Evolutionary conservation across 2,329 filamentous ascomycete species (phyloP).

Genomic region (Aspergillus neotritici): DNA sequence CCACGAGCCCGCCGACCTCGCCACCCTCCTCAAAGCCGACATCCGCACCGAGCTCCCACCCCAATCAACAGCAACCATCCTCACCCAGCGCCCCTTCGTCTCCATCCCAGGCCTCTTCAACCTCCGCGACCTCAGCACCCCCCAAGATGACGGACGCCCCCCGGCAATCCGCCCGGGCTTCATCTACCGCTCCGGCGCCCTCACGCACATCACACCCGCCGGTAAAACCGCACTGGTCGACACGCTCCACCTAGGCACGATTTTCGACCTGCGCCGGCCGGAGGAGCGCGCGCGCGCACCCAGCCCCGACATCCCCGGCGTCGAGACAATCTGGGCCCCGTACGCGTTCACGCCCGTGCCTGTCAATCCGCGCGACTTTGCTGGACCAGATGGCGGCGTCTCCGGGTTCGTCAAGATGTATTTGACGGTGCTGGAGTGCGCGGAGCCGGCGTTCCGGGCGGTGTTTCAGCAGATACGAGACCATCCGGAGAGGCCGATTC

Average conservation of each 20-base stretch:
- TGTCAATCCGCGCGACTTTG: conserved; percentile 18
- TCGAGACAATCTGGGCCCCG: conserved; percentile 47
- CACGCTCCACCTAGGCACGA: conserved; percentile 54
- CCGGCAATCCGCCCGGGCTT: conserved; percentile 48
- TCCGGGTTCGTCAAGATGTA: conserved; percentile 63
- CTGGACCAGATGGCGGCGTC: conserved; percentile 53
- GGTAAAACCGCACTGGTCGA: conserved; percentile 49
- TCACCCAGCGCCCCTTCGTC: conserved; percentile 22
- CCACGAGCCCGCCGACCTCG: too few species aligned
- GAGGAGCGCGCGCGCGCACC: conserved; percentile 39
- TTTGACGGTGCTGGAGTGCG: conserved; percentile 61
- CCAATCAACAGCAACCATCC: conserved; percentile 16
- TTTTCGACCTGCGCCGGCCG: conserved; percentile 64
- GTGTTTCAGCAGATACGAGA: conserved; percentile 57
- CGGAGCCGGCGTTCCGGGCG: conserved; percentile 50
- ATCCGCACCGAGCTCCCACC: conserved; percentile 20
- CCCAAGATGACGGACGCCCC: conserved; percentile 36
- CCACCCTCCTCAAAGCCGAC: conserved; percentile 17
- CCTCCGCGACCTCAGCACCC: conserved; percentile 23
- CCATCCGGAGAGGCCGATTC: conserved; percentile 45
- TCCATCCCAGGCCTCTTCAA: conserved; percentile 24
- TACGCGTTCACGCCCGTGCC: conserved; percentile 47
- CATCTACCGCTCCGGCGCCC: too few species aligned
- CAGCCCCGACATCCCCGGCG: conserved; percentile 49
- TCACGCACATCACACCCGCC: conserved; percentile 47